Base-by-base conservation (phyloP, 352 stramenopile species). In the Halophytophthora polymorphica region DNA sequence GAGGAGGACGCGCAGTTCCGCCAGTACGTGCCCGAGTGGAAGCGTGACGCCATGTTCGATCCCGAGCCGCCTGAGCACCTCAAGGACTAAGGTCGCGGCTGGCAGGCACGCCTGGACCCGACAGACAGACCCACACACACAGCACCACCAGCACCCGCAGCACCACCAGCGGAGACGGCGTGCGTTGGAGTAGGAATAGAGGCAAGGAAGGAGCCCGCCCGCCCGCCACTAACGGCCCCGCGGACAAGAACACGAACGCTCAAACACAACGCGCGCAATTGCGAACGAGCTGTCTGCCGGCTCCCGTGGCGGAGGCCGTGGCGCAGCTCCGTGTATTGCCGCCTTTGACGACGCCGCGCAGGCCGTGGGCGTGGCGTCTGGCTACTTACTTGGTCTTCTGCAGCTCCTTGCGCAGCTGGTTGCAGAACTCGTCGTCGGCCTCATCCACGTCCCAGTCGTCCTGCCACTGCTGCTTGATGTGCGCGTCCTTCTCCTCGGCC, bases 361-460 rank as follows among this genome's bases (percentile, higher is more conserved):
- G 13, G 21, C 36, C 14, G 2, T 11, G 29, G 11, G 10, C 12
- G 12, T 29, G 42, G 6, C 21, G 10, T 19, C 13, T 12, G 5
- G 17, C 33, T 3, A 1, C 40, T 48, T 77, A 94, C 58, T 86
- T 88, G 58, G 72, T 73, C 71, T 95, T 94, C 56, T 90, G 73
- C 42, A 96, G 71, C 55, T 96, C 84, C 63, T 88, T 88, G 46
- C 88, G 83, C 59, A 96, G 64, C 60, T 95, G 88, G 73, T 95
- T 93, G 76, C 88, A 96, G 56, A 96, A 96, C 58, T 96, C 88
- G 67, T 96, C 86, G 60, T 96, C 88, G n/a, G 85, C 84, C 56
- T 95, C 84, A 44, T 96, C 88, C 35, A 96, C 84, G 58, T 96
- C 88, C 88, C 88, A 96, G 67, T 96, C 88, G 65, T 96, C 88